Evolutionary conservation across 441 rosid species (phyloP), one percentile per base, ranked within the genome.

Genomic region (Arabidopsis lyrata): DNA sequence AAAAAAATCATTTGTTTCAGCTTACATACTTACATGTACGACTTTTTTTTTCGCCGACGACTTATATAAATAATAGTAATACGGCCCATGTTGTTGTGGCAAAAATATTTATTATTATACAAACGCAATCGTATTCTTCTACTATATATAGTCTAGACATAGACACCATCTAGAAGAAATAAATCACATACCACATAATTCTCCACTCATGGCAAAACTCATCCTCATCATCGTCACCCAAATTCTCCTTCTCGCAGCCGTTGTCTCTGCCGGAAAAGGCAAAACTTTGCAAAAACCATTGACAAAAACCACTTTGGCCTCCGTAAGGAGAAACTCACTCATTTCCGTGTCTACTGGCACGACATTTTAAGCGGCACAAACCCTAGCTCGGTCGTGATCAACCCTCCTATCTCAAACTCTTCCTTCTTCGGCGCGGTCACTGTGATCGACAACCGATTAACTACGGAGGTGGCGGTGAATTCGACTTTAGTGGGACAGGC

Each of bases 311-410:
- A 1, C 20, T 8, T 50, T 0, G 73, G 89, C 38, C 85, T 84
- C 39, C 81, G 75, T 22, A 68, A 60, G 31, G 88, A 88, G 77
- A 92, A 84, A 73, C 81, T 87, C 6, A 87, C 80, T 81, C 87
- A 83, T 78, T 86, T 89, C 73, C 93, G 83, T 74, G 87, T 88
- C 81, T 91, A 83, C 77, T 84, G 89, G 85, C 97, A 88, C 71
- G 93, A 91, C 86, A 81, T 83, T 1, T 66, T 85, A n/a, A 70
- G 82, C 56, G 96, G 91, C 7, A 54, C 39, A 13, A 81, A 86
- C 71, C 82, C 88, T 2, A 89, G 86, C 1, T 81, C 88, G 5
- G 63, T 86, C 52, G 63, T 18, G 9, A 70, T 91, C 1, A 78
- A 80, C 32, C 27, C 68, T 20, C 83, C 88, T 6, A 24, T 79